A percentile compares a stretch with the other conserved stretches of the same genome.
These are phyloP conservation scores for Rhodotorula mucilaginosa DNA, from an alignment of 1,284 basidiomycete species.

Conservation along the genomic window DNA sequence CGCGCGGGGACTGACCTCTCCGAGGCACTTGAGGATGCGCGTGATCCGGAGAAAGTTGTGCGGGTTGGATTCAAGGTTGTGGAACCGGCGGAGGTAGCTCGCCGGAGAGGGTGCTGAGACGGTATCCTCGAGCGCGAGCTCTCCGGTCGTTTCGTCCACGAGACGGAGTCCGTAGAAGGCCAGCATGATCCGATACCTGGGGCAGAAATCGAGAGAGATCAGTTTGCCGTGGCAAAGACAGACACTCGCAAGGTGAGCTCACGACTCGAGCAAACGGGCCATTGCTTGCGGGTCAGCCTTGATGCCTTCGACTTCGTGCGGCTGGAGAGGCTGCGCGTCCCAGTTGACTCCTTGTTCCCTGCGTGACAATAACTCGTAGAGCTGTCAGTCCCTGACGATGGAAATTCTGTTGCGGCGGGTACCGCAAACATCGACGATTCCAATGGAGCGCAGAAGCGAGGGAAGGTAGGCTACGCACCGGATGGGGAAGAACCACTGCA, in stretches of 20 bases:
- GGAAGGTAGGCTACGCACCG: not conserved
- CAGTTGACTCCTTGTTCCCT: constrained; percentile 37
- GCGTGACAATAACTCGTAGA: not conserved
- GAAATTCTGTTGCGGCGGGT: too few relatives aligned
- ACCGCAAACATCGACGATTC: too few relatives aligned
- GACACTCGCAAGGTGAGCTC: not conserved
- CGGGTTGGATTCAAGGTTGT: constrained; percentile 17
- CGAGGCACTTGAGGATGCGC: constrained; percentile 32
- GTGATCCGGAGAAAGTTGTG: constrained; percentile 39
- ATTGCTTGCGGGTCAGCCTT: constrained; percentile 13
- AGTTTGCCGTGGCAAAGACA: too few relatives aligned
- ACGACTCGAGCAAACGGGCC: constrained; percentile 20
- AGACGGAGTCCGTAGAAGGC: constrained; percentile 37
- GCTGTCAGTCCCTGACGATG: too few relatives aligned
- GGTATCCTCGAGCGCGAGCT: constrained; percentile 13
- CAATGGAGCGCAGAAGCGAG: too few relatives aligned
- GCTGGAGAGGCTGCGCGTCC: constrained; percentile 26
- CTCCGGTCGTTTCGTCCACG: constrained; percentile 20
- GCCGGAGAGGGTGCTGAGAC: constrained; percentile 3
- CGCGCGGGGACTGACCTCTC: constrained; percentile 22
- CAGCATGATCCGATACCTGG: constrained; percentile 35
- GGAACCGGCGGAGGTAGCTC: constrained; percentile 18
- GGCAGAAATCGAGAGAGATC: not conserved
- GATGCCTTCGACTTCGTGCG: constrained; percentile 21
- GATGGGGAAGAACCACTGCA: constrained; percentile 32